Evolutionary conservation across 257 asterid genomes (phyloP).

Genomic region (Solanum verrucosum): DNA sequence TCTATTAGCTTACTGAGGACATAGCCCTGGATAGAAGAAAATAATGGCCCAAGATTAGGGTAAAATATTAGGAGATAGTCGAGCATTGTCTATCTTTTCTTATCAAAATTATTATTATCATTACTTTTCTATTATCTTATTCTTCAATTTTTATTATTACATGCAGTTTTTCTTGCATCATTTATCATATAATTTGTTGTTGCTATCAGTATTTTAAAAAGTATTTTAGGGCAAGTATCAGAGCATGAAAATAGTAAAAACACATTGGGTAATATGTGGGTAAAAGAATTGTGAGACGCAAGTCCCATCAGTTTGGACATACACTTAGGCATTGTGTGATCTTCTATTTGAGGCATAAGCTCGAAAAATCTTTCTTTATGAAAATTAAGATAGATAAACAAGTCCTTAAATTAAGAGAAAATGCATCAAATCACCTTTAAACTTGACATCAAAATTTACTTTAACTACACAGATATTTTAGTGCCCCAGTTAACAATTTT

Average conservation of each 20-base stretch:
- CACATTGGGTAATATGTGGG: background rate
- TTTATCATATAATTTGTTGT: background rate
- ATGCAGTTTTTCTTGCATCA: background rate
- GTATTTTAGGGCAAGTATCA: background rate
- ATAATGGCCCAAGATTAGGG: background rate
- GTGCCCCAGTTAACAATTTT: no score
- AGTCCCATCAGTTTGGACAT: background rate
- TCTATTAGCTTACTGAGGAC: no score
- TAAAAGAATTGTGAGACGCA: background rate
- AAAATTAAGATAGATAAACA: background rate
- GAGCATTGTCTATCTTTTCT: background rate
- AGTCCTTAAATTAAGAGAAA: background rate
- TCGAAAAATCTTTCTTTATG: background rate
- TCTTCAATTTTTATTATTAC: background rate
- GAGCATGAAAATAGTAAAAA: background rate
- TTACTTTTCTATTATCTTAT: no score
- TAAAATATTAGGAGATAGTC: background rate
- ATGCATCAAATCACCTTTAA: no score
- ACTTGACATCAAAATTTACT: no score
- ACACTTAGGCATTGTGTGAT: background rate
- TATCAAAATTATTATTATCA: background rate
- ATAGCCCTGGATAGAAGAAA: background rate
- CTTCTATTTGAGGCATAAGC: background rate
- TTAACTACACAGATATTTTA: no score
- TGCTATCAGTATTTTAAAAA: background rate